Percentiles rank a stretch among this genome's conserved stretches.
phyloP scores from a whole-genome alignment of 768 basidiomycete genomes.

The Boletus coccyginus region DNA sequence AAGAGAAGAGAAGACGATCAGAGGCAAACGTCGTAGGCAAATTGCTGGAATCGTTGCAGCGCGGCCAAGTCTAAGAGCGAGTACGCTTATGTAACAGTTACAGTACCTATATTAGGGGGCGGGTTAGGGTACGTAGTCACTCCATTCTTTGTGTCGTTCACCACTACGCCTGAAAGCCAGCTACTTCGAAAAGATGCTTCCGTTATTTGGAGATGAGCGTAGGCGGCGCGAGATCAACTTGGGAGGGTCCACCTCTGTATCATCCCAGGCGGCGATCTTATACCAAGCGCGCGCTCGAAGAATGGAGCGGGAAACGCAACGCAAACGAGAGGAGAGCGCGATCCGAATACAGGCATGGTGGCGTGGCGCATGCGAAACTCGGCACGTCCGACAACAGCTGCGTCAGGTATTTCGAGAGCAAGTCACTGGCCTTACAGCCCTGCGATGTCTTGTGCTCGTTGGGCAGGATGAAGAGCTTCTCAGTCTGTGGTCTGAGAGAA shows the following conservation, averaged over 20 bases:
- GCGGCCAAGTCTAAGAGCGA: too few species aligned
- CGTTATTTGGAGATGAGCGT: constrained; percentile 50
- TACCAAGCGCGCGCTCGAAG: constrained; percentile 60
- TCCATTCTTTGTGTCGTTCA: neutral
- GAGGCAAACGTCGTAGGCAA: constrained; percentile 4
- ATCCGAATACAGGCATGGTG: constrained; percentile 68
- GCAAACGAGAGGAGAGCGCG: constrained; percentile 57
- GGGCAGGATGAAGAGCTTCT: constrained; percentile 39
- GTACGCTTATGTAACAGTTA: too few species aligned
- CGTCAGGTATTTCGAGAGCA: constrained; percentile 50
- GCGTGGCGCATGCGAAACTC: constrained; percentile 48
- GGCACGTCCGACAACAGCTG: constrained; percentile 43
- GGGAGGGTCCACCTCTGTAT: constrained; percentile 55
- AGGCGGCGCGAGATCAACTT: constrained; percentile 69
- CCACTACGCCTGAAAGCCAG: neutral
- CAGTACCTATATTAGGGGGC: too few species aligned
- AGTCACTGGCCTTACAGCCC: constrained; percentile 49
- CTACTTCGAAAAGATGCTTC: constrained; percentile 30
- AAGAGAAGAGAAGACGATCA: constrained; percentile 8
- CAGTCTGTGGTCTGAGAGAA: constrained; percentile 30
- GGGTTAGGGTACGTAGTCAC: too few species aligned
- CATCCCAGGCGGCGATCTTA: constrained; percentile 56
- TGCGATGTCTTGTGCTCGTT: constrained; percentile 65
- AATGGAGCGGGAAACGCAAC: constrained; percentile 52
- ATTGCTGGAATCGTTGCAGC: neutral